phyloP scores from a whole-genome alignment of 768 basidiomycete species.

The Boletus rex-veris region DNA sequence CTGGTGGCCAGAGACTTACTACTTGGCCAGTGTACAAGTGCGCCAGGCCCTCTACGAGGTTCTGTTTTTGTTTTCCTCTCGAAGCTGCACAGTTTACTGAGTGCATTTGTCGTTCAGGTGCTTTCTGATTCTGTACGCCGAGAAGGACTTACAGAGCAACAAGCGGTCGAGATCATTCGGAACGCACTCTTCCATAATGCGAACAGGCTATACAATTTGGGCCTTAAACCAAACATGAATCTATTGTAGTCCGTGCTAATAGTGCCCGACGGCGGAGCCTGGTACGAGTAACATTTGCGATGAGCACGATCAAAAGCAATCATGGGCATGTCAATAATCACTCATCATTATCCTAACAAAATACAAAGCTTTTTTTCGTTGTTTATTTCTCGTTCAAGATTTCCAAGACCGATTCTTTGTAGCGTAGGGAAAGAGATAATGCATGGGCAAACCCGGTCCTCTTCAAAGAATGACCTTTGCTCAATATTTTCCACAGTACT shows the following conservation, averaged over 20 bases:
- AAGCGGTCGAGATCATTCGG: conserved; percentile 53
- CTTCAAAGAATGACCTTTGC: too few species aligned
- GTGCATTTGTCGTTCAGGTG: conserved; percentile 54
- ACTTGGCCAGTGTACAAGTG: conserved; percentile 63
- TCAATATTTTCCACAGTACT: too few species aligned
- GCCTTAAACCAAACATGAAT: conserved; percentile 34
- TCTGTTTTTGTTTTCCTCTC: conserved; percentile 2
- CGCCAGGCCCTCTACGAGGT: conserved; percentile 61
- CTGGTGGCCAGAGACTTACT: conserved; percentile 75
- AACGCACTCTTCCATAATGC: conserved; percentile 65
- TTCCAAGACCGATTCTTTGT: too few species aligned
- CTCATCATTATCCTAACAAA: too few species aligned
- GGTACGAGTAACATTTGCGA: too few species aligned
- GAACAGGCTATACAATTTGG: conserved; percentile 58
- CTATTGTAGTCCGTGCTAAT: neutral
- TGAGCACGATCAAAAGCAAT: too few species aligned
- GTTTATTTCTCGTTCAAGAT: too few species aligned
- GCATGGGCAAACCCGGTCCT: too few species aligned
- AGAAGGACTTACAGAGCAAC: conserved; percentile 50
- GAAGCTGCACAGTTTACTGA: conserved; percentile 40
- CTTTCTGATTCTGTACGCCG: conserved; percentile 46
- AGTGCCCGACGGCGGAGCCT: too few species aligned
- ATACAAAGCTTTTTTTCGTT: too few species aligned
- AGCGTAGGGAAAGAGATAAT: too few species aligned
- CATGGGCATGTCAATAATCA: too few species aligned